phyloP scores from a whole-genome alignment of 371 early-diverging fungal species.

The Mortierella sp. region DNA sequence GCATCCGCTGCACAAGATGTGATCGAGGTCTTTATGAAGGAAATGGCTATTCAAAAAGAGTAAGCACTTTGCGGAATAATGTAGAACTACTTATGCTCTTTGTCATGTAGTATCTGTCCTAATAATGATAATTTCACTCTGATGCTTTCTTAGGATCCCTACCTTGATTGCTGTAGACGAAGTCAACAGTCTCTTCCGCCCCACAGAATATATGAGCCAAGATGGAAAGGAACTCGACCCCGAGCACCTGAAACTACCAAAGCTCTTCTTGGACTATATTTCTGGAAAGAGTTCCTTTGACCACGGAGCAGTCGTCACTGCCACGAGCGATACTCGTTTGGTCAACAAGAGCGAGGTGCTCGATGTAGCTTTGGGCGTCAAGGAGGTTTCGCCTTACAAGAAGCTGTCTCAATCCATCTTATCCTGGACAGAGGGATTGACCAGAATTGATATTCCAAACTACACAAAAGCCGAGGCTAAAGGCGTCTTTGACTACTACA shows the following conservation, averaged over 20 bases:
- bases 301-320: slow-evolving; percentile 53
- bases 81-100: background rate
- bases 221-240: slow-evolving; percentile 55
- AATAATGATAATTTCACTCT: background rate
- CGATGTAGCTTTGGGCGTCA: slow-evolving; percentile 51
- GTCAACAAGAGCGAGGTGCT: slow-evolving; percentile 53
- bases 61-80: slow-evolving; percentile 11
- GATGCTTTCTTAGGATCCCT: slow-evolving; percentile 41
- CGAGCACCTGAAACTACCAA: slow-evolving; percentile 43
- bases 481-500: slow-evolving; percentile 58
- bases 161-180: slow-evolving; percentile 58
- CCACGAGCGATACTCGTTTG: slow-evolving; percentile 42
- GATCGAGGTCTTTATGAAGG: slow-evolving; percentile 57
- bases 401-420: slow-evolving; percentile 35
- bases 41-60: slow-evolving; percentile 46
- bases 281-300: slow-evolving; percentile 52
- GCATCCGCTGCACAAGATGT: slow-evolving; percentile 56
- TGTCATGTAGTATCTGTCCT: background rate
- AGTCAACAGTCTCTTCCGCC: slow-evolving; percentile 56
- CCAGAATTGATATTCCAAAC: slow-evolving; percentile 42
- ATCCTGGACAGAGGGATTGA: slow-evolving; percentile 52
- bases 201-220: slow-evolving; percentile 50
- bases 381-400: slow-evolving; percentile 52
- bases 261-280: slow-evolving; percentile 55
- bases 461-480: slow-evolving; percentile 57